phyloP scores from a whole-genome alignment of 306 rosid genomes.

The Castanea crenata region DNA sequence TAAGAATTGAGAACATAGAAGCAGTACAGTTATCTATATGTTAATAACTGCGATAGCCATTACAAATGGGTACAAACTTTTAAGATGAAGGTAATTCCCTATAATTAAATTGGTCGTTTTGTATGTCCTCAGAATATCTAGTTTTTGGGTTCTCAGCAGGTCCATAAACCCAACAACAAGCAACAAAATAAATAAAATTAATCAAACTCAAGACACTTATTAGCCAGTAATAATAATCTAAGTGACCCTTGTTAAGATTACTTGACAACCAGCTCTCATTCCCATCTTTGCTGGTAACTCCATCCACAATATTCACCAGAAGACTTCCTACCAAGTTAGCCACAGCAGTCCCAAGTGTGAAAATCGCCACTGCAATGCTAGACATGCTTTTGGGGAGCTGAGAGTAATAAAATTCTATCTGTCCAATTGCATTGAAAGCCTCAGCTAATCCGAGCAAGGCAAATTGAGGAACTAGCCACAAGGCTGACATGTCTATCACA shows the following conservation, averaged over 20 bases:
- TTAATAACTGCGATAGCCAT: too few relatives aligned
- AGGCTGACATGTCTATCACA: too few relatives aligned
- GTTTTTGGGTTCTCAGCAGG: slow-evolving; percentile 7
- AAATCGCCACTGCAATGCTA: slow-evolving; percentile 44
- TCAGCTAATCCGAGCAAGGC: slow-evolving; percentile 4
- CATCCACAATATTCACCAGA: slow-evolving; percentile 33
- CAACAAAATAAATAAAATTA: slow-evolving; percentile 12
- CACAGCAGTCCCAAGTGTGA: slow-evolving; percentile 32
- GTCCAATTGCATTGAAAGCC: slow-evolving; percentile 37
- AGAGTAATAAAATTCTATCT: slow-evolving; percentile 41
- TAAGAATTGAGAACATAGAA: too few relatives aligned
- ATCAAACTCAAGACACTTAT: slow-evolving; percentile 27
- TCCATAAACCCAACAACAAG: neutral
- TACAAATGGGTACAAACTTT: neutral
- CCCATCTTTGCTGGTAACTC: neutral
- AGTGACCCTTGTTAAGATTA: slow-evolving; percentile 16
- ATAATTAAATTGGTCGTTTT: slow-evolving; percentile 30
- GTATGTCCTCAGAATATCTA: slow-evolving; percentile 18
- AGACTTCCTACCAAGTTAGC: slow-evolving; percentile 21
- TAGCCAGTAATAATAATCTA: slow-evolving; percentile 39
- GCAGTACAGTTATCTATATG: too few relatives aligned
- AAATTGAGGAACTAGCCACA: too few relatives aligned
- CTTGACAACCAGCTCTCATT: slow-evolving; percentile 2
- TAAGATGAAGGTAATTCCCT: slow-evolving; percentile 33
- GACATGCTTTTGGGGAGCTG: slow-evolving; percentile 43